phyloP scores from a whole-genome alignment of 106 monocot species.

The Apostasia shenzhenica region DNA sequence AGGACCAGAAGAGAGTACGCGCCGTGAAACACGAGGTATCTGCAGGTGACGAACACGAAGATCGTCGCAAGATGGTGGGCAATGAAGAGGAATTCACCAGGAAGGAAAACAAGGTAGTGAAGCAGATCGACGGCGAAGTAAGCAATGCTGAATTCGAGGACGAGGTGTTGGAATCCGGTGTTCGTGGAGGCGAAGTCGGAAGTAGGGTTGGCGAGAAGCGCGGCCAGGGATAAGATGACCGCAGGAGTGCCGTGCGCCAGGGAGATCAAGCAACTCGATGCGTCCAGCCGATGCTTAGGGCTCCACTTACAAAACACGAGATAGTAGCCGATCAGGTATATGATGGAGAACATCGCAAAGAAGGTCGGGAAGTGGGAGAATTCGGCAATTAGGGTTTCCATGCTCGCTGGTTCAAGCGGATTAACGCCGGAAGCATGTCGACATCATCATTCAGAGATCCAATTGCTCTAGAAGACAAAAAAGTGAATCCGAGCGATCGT shows the following conservation, averaged over 20 bases:
- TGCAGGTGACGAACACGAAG: conserved; percentile 88
- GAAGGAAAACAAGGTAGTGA: conserved; percentile 65
- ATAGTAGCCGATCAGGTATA: conserved; percentile 56
- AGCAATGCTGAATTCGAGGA: conserved; percentile 85
- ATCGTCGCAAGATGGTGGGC: conserved; percentile 97
- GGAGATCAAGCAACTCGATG: conserved; percentile 81
- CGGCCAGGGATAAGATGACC: conserved; percentile 35
- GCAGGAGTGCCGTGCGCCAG: conserved; percentile 76
- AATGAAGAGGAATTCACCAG: conserved; percentile 74
- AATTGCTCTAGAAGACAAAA: no score
- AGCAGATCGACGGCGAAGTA: conserved; percentile 86
- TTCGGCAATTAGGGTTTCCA: conserved; percentile 24
- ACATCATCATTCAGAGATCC: no score
- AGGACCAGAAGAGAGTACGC: conserved; percentile 67
- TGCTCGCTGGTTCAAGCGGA: not conserved
- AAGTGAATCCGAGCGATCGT: no score
- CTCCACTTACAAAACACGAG: conserved; percentile 73
- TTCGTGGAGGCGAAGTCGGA: conserved; percentile 54
- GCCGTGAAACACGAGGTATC: conserved; percentile 64
- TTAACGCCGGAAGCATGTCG: no score
- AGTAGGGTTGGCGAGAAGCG: conserved; percentile 20
- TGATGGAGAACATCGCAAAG: conserved; percentile 38
- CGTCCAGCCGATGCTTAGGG: conserved; percentile 56
- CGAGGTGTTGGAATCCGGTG: conserved; percentile 39
- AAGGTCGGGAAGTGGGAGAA: conserved; percentile 41